phyloP scores from a whole-genome alignment of 2,329 filamentous ascomycete species.

The Xylaria sp. region DNA sequence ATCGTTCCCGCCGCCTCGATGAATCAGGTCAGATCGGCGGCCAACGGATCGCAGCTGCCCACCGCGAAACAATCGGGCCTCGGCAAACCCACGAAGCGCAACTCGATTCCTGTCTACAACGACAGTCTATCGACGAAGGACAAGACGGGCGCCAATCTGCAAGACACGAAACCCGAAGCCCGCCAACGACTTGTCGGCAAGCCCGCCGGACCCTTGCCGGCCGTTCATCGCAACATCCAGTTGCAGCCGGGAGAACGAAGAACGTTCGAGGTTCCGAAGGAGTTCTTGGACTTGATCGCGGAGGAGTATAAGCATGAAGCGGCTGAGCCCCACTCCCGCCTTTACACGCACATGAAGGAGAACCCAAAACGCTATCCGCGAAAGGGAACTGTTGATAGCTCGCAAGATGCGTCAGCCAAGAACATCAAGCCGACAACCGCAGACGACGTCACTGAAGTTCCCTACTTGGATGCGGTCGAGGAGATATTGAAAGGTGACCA shows the following conservation, averaged over 20 bases:
- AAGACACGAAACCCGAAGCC: background rate
- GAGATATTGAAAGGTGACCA: constrained; percentile 37
- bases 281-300: background rate
- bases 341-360: constrained; percentile 2
- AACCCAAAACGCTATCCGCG: background rate
- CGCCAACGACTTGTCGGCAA: background rate
- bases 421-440: constrained; percentile 15
- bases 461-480: constrained; percentile 51
- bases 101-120: constrained; percentile 30
- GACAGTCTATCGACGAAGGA: constrained; percentile 26
- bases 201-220: background rate
- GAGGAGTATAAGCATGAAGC: background rate
- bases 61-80: constrained; percentile 5
- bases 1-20: constrained; percentile 27
- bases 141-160: background rate
- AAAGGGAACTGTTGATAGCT: background rate
- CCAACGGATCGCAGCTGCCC: constrained; percentile 3
- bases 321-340: background rate
- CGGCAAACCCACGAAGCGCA: constrained; percentile 14
- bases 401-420: background rate
- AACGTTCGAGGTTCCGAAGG: background rate
- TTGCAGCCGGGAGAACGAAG: background rate
- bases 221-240: constrained; percentile 1
- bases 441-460: constrained; percentile 44
- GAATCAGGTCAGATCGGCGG: constrained; percentile 19